phyloP scores from a whole-genome alignment of 306 rosid species.

The Calophaca sinica region DNA sequence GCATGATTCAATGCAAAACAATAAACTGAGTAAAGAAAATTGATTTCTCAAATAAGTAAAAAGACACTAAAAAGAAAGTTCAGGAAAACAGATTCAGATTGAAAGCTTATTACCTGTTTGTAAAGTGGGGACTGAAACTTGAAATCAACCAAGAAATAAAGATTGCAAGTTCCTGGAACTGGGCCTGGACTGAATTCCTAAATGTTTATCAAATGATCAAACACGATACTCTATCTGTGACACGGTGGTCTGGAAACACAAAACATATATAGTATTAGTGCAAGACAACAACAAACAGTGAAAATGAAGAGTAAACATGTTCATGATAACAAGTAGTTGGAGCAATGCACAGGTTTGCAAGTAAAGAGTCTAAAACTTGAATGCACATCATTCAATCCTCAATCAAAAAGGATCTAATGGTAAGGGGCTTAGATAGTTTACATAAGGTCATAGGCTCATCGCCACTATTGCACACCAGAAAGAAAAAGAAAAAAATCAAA shows the following conservation, averaged over 20 bases:
- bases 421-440: too few relatives aligned
- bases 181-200: constrained; percentile 85
- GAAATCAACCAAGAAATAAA: constrained; percentile 83
- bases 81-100: background rate
- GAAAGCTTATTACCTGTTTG: constrained; percentile 63
- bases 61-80: constrained; percentile 15
- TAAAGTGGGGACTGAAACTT: constrained; percentile 84
- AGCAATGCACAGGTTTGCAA: constrained; percentile 14
- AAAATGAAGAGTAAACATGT: constrained; percentile 1
- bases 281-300: background rate
- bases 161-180: constrained; percentile 69
- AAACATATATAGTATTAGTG: constrained; percentile 24
- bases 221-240: constrained; percentile 62
- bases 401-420: background rate
- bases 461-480: background rate
- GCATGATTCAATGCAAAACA: background rate
- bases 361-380: background rate
- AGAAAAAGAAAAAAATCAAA: background rate
- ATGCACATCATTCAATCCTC: background rate
- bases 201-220: constrained; percentile 78
- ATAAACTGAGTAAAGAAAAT: constrained; percentile 2
- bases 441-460: too few relatives aligned
- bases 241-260: constrained; percentile 63
- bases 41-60: background rate
- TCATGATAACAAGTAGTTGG: background rate